Conservation (phyloP, 1,284 basidiomycete genomes). For the Boletus calvinii region DNA sequence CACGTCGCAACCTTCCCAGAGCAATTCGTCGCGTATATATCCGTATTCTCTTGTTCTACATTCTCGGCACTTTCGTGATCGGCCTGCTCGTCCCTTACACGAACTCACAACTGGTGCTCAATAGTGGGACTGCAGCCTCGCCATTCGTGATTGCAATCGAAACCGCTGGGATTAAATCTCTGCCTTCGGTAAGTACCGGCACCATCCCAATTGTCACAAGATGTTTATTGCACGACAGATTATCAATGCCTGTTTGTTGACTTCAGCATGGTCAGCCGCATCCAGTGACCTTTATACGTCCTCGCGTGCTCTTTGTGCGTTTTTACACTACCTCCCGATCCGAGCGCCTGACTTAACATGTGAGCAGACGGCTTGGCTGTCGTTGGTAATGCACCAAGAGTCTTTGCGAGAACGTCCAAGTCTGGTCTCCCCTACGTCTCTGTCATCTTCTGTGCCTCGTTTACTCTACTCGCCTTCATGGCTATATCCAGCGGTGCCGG, state of each 20-base stretch:
- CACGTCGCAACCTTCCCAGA: conserved; percentile 52
- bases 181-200: conserved; percentile 45
- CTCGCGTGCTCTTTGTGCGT: conserved; percentile 76
- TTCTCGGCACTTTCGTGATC: conserved; percentile 50
- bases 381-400: conserved; percentile 71
- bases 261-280: conserved; percentile 85
- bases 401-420: conserved; percentile 68
- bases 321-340: background rate
- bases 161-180: conserved; percentile 59
- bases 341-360: background rate
- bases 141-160: conserved; percentile 72
- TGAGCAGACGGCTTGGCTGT: conserved; percentile 70
- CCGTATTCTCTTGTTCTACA: conserved; percentile 69
- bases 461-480: conserved; percentile 76
- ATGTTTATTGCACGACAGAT: conserved; percentile 47
- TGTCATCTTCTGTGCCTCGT: conserved; percentile 65
- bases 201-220: background rate
- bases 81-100: conserved; percentile 64
- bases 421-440: conserved; percentile 77
- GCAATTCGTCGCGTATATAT: conserved; percentile 69
- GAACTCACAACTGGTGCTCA: conserved; percentile 47
- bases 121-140: conserved; percentile 50
- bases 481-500: conserved; percentile 60
- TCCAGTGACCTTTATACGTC: conserved; percentile 82
- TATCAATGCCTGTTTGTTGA: conserved; percentile 85